Conservation (phyloP, 768 basidiomycete genomes). For the Coprinopsis sp. region DNA sequence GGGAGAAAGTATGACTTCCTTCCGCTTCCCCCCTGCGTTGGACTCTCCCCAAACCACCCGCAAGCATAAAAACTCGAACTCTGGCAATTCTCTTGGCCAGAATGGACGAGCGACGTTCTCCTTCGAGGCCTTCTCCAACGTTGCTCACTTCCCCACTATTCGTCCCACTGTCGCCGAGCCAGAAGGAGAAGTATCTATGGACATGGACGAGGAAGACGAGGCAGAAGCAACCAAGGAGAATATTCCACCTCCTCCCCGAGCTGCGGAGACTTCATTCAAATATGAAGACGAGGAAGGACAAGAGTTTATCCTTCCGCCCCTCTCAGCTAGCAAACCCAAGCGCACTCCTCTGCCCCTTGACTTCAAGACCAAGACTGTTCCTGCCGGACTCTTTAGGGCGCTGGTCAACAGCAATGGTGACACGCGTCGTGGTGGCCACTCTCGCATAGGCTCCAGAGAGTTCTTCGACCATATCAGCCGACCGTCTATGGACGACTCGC, state of each 20-base stretch:
- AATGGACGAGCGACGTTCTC: no score
- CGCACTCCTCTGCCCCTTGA: conserved; percentile 76
- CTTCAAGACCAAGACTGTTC: conserved; percentile 74
- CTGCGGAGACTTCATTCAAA: conserved; percentile 21
- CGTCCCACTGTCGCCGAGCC: conserved; percentile 18
- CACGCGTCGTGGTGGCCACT: conserved; percentile 67
- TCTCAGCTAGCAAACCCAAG: conserved; percentile 32
- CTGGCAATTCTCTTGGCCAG: no score
- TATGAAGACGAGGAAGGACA: conserved; percentile 21
- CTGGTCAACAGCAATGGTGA: conserved; percentile 44
- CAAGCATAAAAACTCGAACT: conserved; percentile 22
- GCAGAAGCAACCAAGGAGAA: conserved; percentile 15
- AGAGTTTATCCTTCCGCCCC: conserved; percentile 23
- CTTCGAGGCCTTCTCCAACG: conserved; percentile 57
- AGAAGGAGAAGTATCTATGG: conserved; percentile 3
- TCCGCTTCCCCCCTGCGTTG: conserved; percentile 63
- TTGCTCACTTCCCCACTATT: conserved; percentile 29
- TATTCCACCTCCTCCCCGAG: conserved; percentile 17
- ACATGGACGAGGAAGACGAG: conserved; percentile 8
- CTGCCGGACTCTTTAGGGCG: conserved; percentile 83
- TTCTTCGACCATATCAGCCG: conserved; percentile 62
- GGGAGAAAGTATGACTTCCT: conserved; percentile 66
- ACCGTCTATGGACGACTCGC: conserved; percentile 74
- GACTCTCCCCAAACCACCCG: conserved; percentile 44
- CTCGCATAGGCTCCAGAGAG: conserved; percentile 70